Evolutionary conservation across 331 rosid genomes (phyloP).

Genomic region (Erythrophleum ivorense): DNA sequence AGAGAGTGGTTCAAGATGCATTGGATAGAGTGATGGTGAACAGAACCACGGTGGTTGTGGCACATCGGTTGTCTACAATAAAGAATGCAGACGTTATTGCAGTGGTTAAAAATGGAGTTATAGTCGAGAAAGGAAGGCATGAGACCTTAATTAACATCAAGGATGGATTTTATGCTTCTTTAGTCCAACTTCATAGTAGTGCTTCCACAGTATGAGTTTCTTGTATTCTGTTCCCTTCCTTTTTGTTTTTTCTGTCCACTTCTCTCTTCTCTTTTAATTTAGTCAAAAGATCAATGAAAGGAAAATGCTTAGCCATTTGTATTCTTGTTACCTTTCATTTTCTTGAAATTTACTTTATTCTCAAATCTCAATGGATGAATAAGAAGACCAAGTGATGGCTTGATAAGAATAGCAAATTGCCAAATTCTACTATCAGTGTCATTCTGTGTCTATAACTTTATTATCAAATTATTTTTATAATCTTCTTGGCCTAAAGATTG

Average conservation of each 20-base stretch:
- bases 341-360: background rate
- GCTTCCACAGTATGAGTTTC: slow-evolving; percentile 54
- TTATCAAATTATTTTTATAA: background rate
- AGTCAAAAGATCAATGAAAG: background rate
- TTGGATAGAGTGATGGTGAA: slow-evolving; percentile 74
- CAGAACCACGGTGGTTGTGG: slow-evolving; percentile 81
- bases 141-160: slow-evolving; percentile 63
- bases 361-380: background rate
- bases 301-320: background rate
- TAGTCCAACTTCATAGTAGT: slow-evolving; percentile 69
- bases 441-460: too few species aligned
- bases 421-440: too few species aligned
- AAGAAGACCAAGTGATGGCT: background rate
- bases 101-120: slow-evolving; percentile 82
- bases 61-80: slow-evolving; percentile 84
- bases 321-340: background rate
- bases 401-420: too few species aligned
- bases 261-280: slow-evolving; percentile 1
- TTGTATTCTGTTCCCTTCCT: background rate
- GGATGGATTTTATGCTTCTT: slow-evolving; percentile 84
- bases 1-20: slow-evolving; percentile 90
- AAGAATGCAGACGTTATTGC: slow-evolving; percentile 85
- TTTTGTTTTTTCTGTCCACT: background rate
- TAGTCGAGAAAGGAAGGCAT: slow-evolving; percentile 85
- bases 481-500: background rate